Base-by-base conservation (phyloP, 495 filamentous ascomycete genomes). In the Tirmania nivea region DNA sequence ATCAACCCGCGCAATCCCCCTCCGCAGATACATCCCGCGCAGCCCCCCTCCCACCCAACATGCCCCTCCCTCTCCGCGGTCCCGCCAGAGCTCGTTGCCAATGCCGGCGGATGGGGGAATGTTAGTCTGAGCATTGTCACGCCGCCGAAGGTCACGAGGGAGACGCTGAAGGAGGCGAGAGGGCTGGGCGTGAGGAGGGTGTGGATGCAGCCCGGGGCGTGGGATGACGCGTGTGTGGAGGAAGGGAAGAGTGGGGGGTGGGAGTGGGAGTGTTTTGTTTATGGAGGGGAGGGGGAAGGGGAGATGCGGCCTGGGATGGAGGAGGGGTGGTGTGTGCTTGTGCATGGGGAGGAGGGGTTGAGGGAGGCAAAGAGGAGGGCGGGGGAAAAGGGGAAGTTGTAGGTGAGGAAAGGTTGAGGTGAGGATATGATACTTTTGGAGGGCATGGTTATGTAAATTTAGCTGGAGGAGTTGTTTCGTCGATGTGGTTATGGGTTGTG, bases 121-220 rank as follows among this genome's bases (percentile, higher is more conserved):
- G 66, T 84, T 1, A 2, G 14, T 14, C 58, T 77, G 48, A 86
- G 80, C 35, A 77, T 97, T 58, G 86, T 95, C 65, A 97, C 90
- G 20, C 87, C 84, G 3, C 86, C 85, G 0, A 63, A 71, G n/a
- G 76, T 82, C 21, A 88, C 85, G 3, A 68, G 74, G 20, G 63
- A 73, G 54, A 67, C 90, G 10, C 72, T 97, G 20, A 68, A 79
- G 60, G 80, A 93, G 67, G 90, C 89, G 1, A 82, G 83, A 64
- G 74, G 77, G 21, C 73, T 83, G 6, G 87, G 88, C 0, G 73
- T 95, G 8, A 74, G 74, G 3, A 78, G 81, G 12, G 84, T 95
- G 12, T 97, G 87, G 83, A 66, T 97, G 54, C 90, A 97, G 67
- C 90, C 90, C 0, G 89, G 89, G 1, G 86, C 77, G 9, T 95